Percentiles rank a stretch among this genome's conserved stretches.
Evolutionary conservation across 2,329 filamentous ascomycete genomes (phyloP).

Genomic region (Phialemonium atrogriseum): DNA sequence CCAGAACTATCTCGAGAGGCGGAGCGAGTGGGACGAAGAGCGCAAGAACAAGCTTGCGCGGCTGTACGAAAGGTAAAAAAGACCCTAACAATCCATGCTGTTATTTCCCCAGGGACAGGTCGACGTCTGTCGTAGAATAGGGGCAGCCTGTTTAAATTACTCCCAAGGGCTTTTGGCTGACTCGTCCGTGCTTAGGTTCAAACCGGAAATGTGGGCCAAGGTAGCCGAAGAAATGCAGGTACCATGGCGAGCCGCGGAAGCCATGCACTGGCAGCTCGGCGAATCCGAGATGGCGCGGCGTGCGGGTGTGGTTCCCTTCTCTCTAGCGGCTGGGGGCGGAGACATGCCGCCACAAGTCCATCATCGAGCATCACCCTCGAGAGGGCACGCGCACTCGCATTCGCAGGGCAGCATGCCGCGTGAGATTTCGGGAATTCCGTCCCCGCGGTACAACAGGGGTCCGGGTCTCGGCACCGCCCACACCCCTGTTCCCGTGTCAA

Average conservation of each 20-base stretch:
- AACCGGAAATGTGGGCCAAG: conserved; percentile 95
- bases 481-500: conserved; percentile 8
- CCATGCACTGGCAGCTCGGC: conserved; percentile 96
- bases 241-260: conserved; percentile 91
- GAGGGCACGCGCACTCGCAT: conserved; percentile 34
- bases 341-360: conserved; percentile 27
- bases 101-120: background rate
- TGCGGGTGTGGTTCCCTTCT: conserved; percentile 83
- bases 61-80: conserved; percentile 80
- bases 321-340: conserved; percentile 36
- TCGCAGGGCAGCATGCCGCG: conserved; percentile 37
- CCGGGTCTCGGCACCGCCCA: conserved; percentile 4
- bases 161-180: no score
- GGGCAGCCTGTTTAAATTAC: no score
- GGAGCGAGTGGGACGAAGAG: conserved; percentile 94
- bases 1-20: conserved; percentile 91
- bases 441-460: conserved; percentile 34
- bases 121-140: no score
- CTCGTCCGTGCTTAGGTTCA: conserved; percentile 61
- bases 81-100: conserved; percentile 6
- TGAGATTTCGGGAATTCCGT: conserved; percentile 29
- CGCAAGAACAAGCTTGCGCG: conserved; percentile 94
- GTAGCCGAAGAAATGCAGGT: conserved; percentile 92
- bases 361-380: conserved; percentile 29
- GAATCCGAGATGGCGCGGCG: conserved; percentile 89